Evolutionary conservation across 2,329 filamentous ascomycete species (phyloP).

Genomic region (Amylocarpus encephaloides): DNA sequence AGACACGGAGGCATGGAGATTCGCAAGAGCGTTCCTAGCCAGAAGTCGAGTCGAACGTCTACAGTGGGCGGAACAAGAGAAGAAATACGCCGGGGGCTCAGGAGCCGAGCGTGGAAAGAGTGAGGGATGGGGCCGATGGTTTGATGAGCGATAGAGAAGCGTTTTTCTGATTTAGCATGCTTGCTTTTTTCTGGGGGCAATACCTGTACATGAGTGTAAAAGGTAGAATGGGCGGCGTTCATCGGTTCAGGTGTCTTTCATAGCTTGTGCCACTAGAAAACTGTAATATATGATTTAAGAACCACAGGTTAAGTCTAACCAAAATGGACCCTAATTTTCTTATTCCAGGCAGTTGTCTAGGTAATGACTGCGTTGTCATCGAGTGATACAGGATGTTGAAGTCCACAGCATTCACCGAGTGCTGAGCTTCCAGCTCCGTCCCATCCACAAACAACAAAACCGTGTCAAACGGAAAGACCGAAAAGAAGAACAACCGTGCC

Average conservation of each 20-base stretch:
- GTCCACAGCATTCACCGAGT: neutral
- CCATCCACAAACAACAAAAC: neutral
- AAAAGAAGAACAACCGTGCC: neutral
- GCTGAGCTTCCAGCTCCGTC: too few species aligned
- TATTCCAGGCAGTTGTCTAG: neutral
- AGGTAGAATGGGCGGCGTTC: neutral
- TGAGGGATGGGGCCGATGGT: conserved; percentile 28
- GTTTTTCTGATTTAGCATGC: neutral
- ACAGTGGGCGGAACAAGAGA: conserved; percentile 66
- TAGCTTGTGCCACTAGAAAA: neutral
- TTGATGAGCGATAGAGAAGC: conserved; percentile 19
- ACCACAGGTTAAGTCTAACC: neutral
- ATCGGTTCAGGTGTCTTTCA: neutral
- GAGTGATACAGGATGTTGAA: conserved; percentile 12
- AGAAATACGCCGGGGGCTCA: conserved; percentile 55
- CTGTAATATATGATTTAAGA: neutral
- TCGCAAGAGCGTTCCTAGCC: conserved; percentile 62
- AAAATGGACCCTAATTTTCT: neutral
- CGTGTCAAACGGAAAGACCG: conserved; percentile 6
- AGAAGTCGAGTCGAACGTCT: conserved; percentile 55
- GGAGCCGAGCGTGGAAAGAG: conserved; percentile 34
- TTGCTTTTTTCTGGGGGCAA: conserved; percentile 2
- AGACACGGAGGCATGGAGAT: conserved; percentile 73
- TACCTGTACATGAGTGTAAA: neutral
- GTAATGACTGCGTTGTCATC: neutral